Evolutionary conservation across 371 early-diverging fungal species (phyloP).

Genomic region (Coemansia sp.): DNA sequence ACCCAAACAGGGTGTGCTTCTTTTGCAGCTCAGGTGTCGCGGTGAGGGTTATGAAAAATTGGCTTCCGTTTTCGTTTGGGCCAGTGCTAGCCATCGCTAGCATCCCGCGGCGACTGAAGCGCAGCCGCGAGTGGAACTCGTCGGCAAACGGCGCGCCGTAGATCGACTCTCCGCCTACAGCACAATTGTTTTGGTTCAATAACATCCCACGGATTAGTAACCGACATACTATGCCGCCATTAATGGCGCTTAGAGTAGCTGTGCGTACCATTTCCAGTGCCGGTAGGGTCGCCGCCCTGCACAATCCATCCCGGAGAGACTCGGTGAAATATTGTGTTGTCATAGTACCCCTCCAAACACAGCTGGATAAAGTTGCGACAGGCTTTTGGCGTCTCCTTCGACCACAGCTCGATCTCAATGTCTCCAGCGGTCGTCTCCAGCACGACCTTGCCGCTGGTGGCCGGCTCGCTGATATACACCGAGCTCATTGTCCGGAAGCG

Average conservation of each 20-base stretch:
- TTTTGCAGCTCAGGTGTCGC: conserved; percentile 79
- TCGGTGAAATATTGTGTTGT: conserved; percentile 85
- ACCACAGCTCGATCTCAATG: conserved; percentile 91
- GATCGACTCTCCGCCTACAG: conserved; percentile 82
- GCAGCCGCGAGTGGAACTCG: conserved; percentile 89
- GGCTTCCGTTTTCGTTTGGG: conserved; percentile 75
- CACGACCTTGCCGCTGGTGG: conserved; percentile 86
- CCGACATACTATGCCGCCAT: not conserved
- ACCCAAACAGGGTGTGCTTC: conserved; percentile 91
- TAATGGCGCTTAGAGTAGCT: not conserved
- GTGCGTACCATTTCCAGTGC: conserved; percentile 70
- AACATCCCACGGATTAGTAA: not conserved
- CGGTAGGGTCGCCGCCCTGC: conserved; percentile 93
- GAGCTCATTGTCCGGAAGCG: conserved; percentile 57
- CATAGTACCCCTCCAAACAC: conserved; percentile 80
- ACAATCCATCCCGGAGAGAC: conserved; percentile 88
- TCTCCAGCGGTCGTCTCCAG: conserved; percentile 85
- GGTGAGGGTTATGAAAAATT: conserved; percentile 94
- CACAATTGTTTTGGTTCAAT: not conserved
- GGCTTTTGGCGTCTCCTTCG: conserved; percentile 89
- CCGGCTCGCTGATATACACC: conserved; percentile 73
- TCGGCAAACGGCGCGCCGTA: conserved; percentile 84
- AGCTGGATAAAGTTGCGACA: conserved; percentile 93
- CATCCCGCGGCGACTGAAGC: conserved; percentile 85
- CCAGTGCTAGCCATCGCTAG: conserved; percentile 92